Conservation (phyloP, 306 rosid species). For the Quercus engelmannii region DNA sequence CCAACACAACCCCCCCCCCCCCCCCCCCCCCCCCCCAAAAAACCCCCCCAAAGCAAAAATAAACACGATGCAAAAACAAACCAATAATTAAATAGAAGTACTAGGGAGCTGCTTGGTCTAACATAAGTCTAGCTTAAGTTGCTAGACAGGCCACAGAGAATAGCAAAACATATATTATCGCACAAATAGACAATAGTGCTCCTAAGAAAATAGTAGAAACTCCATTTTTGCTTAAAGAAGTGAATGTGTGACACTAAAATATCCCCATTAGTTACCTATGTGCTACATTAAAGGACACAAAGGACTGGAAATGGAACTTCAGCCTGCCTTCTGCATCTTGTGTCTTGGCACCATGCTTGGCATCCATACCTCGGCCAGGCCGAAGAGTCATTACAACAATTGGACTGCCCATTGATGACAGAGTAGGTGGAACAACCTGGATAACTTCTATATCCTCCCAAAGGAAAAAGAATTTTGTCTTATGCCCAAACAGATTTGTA, state of each 20-base stretch:
- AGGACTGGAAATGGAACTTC: conserved; percentile 90
- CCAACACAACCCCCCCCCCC: neutral
- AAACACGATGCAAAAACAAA: neutral
- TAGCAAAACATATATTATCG: neutral
- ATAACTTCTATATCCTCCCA: conserved; percentile 98
- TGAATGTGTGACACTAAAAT: conserved; percentile 9
- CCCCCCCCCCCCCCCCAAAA: too few species aligned
- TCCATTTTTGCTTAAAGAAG: neutral
- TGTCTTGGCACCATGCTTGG: conserved; percentile 82
- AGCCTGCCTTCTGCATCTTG: conserved; percentile 92
- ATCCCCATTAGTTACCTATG: conserved; percentile 51
- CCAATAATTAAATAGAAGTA: neutral
- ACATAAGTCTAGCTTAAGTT: neutral
- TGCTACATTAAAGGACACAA: conserved; percentile 88
- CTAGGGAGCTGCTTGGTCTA: neutral
- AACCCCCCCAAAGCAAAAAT: neutral
- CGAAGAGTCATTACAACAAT: conserved; percentile 70
- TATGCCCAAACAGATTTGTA: conserved; percentile 88
- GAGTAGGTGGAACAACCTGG: conserved; percentile 66
- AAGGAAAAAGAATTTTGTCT: conserved; percentile 83
- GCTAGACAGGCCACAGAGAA: neutral
- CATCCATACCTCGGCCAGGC: conserved; percentile 83
- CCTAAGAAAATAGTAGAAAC: conserved; percentile 6
- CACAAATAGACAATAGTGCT: conserved; percentile 3
- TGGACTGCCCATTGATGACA: conserved; percentile 97